Base-by-base conservation (phyloP, 2,329 filamentous ascomycete genomes). In the Penicillium fuscoglaucum region DNA sequence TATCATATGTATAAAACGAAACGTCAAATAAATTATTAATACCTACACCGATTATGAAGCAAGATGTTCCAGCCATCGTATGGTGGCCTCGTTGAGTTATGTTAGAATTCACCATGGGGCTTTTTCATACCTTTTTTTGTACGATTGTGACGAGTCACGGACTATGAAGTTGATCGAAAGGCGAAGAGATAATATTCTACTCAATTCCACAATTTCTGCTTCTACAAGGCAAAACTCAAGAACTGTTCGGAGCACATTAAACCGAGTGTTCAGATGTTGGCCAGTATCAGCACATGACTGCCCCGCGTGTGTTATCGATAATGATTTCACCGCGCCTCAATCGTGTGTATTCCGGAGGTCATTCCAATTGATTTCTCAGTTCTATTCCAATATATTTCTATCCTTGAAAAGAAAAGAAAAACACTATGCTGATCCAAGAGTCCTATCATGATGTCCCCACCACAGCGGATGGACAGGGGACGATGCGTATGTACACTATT, bases 361-460 rank as follows among this genome's bases (percentile, higher is more conserved):
- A 5, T 46, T 45, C 19, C 56, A 44, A 50, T 53, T 55, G 39
- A 6, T 17, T 58, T 29, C 35, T 28, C 37, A 12, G 40, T 49
- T 46, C 17, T 17, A 37, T 26, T 46, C 19, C 40, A 21, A 9
- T n/a, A 28, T 28, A 26, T 17, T 35, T 33, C 9, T 24, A n/a
- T 29, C 1, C n/a, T 19, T 28, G 28, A 26, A 21, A 52, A 17
- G 5, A 19, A 46, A 56, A 15, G 8, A 29, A 50, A 54, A n/a
- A 46, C 45, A 63, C 29, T 13, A 76, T 76, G 74, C 63, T 76
- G 37, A 69, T 76, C 39, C 68, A 71, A 57, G 74, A 76, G 64
- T 70, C 65, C 31, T 62, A 68, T 54, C 62, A 72, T 55, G 74
- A 76, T 70, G 74, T 76, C 19, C 69, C 70, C 43, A 76, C 74